A percentile compares a stretch with the other conserved stretches of the same genome.
Evolutionary conservation across 495 filamentous ascomycete species (phyloP).

Genomic region (Aspergillus baeticus): DNA sequence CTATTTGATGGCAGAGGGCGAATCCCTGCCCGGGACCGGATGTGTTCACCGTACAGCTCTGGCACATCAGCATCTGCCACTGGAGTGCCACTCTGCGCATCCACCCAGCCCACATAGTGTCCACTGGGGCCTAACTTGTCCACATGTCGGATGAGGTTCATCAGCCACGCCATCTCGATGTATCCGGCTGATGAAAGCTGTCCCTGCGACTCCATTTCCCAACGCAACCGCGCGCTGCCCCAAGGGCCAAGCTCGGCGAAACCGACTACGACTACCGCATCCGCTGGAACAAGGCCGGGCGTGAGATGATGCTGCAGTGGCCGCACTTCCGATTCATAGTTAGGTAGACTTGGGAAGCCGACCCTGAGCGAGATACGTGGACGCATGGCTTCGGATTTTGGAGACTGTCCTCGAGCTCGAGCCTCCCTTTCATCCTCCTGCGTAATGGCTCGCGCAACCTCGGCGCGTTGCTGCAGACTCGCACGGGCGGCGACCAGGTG

Average conservation of each 20-base stretch:
- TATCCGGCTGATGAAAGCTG: constrained; percentile 97
- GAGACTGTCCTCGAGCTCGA: neutral
- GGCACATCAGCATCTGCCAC: constrained; percentile 97
- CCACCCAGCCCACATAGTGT: constrained; percentile 95
- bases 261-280: constrained; percentile 88
- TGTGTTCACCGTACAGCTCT: constrained; percentile 88
- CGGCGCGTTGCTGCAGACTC: neutral
- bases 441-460: neutral
- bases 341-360: constrained; percentile 1
- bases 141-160: constrained; percentile 96
- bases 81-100: constrained; percentile 86
- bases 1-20: constrained; percentile 95
- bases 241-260: constrained; percentile 94
- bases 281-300: neutral
- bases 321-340: too few species aligned
- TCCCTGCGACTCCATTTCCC: constrained; percentile 97
- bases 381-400: neutral
- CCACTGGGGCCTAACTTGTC: too few species aligned
- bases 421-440: constrained; percentile 1
- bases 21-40: constrained; percentile 92
- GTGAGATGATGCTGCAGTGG: neutral
- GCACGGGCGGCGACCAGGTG: neutral
- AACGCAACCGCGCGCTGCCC: constrained; percentile 94
- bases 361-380: neutral
- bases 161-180: constrained; percentile 98